Evolutionary conservation across 1,139 yeast species (phyloP).

Genomic region (Saccharomycopsis hybrid): DNA sequence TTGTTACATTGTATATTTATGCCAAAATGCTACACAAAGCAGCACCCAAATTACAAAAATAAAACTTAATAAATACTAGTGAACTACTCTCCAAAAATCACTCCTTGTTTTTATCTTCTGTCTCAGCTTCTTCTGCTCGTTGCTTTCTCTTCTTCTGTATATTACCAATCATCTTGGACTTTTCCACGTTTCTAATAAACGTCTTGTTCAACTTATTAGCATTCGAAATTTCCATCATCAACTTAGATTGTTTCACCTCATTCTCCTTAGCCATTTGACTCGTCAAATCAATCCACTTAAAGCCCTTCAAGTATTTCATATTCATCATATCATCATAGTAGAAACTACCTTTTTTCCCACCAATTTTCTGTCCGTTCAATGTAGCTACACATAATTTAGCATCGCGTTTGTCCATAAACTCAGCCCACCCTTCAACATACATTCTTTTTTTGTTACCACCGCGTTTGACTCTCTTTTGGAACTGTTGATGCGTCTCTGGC

Average conservation of each 20-base stretch:
- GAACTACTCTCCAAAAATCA: neutral
- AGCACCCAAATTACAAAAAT: too few relatives aligned
- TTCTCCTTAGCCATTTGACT: slow-evolving; percentile 90
- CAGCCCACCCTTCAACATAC: slow-evolving; percentile 97
- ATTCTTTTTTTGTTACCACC: slow-evolving; percentile 94
- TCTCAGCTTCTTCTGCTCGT: slow-evolving; percentile 27
- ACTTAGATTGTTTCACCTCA: slow-evolving; percentile 80
- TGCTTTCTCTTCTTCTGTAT: slow-evolving; percentile 50
- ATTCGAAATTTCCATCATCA: slow-evolving; percentile 82
- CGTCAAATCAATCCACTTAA: slow-evolving; percentile 93
- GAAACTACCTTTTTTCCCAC: slow-evolving; percentile 89
- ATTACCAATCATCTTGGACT: slow-evolving; percentile 70
- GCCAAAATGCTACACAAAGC: too few relatives aligned
- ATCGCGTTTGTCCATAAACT: slow-evolving; percentile 71
- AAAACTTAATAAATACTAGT: too few relatives aligned
- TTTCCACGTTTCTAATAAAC: slow-evolving; percentile 78
- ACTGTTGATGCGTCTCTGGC: slow-evolving; percentile 68
- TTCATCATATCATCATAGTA: slow-evolving; percentile 93
- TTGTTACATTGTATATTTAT: too few relatives aligned
- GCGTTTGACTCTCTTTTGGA: slow-evolving; percentile 64
- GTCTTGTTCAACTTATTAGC: slow-evolving; percentile 82
- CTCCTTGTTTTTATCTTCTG: slow-evolving; percentile 14
- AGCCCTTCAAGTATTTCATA: slow-evolving; percentile 80
- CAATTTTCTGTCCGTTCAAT: slow-evolving; percentile 79
- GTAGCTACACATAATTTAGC: slow-evolving; percentile 87